Evolutionary conservation across 495 filamentous ascomycete genomes (phyloP).

Genomic region (Copromyces sp.): DNA sequence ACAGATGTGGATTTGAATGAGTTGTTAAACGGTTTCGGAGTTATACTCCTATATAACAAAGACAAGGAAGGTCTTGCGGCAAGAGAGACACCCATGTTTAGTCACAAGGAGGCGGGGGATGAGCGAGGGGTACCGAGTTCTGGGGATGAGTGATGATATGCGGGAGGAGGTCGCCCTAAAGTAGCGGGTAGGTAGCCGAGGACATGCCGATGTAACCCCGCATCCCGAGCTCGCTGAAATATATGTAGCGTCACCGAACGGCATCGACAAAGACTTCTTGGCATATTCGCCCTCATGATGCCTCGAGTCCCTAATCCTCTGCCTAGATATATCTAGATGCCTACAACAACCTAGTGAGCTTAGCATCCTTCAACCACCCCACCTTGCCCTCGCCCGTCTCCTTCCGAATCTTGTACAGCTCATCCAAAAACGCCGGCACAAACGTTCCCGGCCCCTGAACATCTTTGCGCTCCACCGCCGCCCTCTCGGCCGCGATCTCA

Average conservation of each 20-base stretch:
- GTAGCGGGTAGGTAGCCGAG: not conserved
- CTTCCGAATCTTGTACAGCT: conserved; percentile 42
- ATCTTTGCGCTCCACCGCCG: conserved; percentile 52
- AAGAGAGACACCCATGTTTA: not conserved
- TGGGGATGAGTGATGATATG: not conserved
- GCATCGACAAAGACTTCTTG: not conserved
- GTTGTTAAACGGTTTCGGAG: not conserved
- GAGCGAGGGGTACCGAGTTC: not conserved
- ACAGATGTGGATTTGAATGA: not conserved
- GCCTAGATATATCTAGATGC: not conserved
- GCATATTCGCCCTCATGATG: not conserved
- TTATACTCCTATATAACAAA: not conserved
- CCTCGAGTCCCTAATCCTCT: too few species aligned
- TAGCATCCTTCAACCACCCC: conserved; percentile 48
- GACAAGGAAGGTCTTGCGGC: not conserved
- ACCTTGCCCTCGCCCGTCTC: conserved; percentile 37
- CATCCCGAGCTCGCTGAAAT: not conserved
- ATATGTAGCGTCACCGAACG: not conserved
- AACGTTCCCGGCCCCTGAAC: conserved; percentile 79
- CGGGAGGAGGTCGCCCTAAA: not conserved
- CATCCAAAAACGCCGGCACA: conserved; percentile 76
- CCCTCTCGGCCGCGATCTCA: conserved; percentile 77
- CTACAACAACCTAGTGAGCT: conserved; percentile 25
- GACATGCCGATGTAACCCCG: not conserved
- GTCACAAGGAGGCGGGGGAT: not conserved